phyloP scores from a whole-genome alignment of 306 rosid species.

The Citrullus amarus region DNA sequence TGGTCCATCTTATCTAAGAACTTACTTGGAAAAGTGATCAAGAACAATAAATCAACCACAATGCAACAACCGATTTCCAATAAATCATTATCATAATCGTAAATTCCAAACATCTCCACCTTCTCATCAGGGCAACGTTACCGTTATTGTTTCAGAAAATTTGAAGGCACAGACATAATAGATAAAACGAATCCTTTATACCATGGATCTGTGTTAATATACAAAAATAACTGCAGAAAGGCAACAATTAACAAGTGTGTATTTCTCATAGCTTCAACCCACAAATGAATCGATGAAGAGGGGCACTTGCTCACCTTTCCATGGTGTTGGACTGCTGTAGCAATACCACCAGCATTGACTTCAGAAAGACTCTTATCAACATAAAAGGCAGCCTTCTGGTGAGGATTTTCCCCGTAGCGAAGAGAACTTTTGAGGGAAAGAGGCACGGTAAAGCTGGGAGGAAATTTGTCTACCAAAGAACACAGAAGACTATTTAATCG shows the following conservation, averaged over 20 bases:
- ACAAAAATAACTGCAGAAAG: neutral
- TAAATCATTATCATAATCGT: neutral
- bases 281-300: constrained; percentile 3
- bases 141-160: neutral
- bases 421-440: constrained; percentile 51
- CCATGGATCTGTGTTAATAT: neutral
- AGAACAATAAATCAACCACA: neutral
- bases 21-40: neutral
- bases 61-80: neutral
- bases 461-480: constrained; percentile 54
- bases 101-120: neutral
- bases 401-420: constrained; percentile 97
- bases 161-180: neutral
- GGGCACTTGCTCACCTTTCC: constrained; percentile 50
- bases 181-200: neutral
- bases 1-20: neutral
- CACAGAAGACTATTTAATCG: constrained; percentile 14
- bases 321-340: constrained; percentile 83
- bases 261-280: neutral
- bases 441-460: constrained; percentile 68
- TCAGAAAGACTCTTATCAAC: constrained; percentile 73
- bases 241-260: neutral
- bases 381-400: constrained; percentile 79
- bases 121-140: neutral
- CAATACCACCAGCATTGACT: constrained; percentile 81